Conservation (phyloP, 208 protist species). For the Zelonia costaricensis region DNA sequence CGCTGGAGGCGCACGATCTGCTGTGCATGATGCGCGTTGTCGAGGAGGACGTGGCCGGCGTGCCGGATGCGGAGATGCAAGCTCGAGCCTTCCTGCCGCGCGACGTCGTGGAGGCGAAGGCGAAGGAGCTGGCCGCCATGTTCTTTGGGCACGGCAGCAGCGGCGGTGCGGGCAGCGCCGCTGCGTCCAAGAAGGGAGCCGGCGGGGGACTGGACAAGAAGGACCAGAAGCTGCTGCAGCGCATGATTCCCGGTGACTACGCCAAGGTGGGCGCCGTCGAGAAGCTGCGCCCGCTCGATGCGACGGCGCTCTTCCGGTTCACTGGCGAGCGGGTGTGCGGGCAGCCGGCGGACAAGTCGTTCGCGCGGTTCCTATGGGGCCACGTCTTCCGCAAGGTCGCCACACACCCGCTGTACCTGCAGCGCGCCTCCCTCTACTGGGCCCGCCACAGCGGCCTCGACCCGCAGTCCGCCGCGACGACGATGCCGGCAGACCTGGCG, state of each 20-base stretch:
- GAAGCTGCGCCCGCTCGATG: constrained; percentile 83
- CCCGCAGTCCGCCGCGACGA: constrained; percentile 27
- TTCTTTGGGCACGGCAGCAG: constrained; percentile 27
- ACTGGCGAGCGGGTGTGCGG: constrained; percentile 65
- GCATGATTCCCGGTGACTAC: constrained; percentile 74
- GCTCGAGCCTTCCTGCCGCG: constrained; percentile 72
- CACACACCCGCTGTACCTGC: constrained; percentile 73
- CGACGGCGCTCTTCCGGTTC: constrained; percentile 80
- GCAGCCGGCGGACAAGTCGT: constrained; percentile 40
- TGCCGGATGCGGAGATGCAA: constrained; percentile 79
- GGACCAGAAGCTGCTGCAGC: constrained; percentile 76
- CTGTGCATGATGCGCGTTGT: constrained; percentile 91
- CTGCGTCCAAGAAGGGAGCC: constrained; percentile 7
- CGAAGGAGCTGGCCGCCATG: constrained; percentile 41
- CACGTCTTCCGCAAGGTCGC: constrained; percentile 87
- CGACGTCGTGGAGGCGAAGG: constrained; percentile 58
- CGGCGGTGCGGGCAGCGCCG: constrained; percentile 2
- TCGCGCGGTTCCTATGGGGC: constrained; percentile 69
- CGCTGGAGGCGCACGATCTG: constrained; percentile 76
- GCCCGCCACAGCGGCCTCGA: constrained; percentile 72
- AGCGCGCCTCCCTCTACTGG: constrained; percentile 82
- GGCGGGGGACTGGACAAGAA: constrained; percentile 61
- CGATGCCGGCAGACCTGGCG: constrained; percentile 75
- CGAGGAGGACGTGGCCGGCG: constrained; percentile 64
- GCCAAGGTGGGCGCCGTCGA: constrained; percentile 67